These are phyloP conservation scores for Aspergillus intermedius DNA, from an alignment of 2,329 filamentous ascomycete species.

Conservation along the genomic window DNA sequence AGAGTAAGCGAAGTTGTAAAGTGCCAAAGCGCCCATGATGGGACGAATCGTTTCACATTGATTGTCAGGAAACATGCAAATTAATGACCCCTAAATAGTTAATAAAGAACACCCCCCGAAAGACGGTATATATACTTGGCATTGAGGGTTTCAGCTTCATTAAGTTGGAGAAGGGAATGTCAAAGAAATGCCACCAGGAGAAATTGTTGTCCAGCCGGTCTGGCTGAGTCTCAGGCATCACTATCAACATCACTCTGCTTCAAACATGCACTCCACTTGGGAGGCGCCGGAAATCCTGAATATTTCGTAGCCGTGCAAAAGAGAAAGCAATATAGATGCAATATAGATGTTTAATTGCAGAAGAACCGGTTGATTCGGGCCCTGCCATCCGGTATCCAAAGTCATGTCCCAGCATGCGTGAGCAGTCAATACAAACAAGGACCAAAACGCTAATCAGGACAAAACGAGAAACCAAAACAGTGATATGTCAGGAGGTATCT, in stretches of 20 bases:
- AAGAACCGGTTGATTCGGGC: no score
- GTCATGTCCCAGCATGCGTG: no score
- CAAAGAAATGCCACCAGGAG: background rate
- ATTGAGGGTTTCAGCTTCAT: conserved; percentile 19
- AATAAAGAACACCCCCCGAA: background rate
- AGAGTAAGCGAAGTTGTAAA: background rate
- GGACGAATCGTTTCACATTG: conserved; percentile 12
- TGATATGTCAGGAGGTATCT: no score
- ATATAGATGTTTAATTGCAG: no score
- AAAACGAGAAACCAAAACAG: no score
- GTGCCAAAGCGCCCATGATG: conserved; percentile 8
- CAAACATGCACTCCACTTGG: no score
- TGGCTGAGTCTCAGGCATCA: background rate
- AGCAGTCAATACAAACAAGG: background rate
- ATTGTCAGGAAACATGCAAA: conserved; percentile 12
- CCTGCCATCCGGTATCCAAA: no score
- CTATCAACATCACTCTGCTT: background rate
- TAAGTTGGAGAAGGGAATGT: conserved; percentile 3
- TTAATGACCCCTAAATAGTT: conserved; percentile 4
- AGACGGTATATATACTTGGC: conserved; percentile 10
- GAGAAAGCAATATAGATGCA: no score
- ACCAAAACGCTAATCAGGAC: background rate
- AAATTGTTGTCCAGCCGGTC: background rate
- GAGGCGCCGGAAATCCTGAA: no score
- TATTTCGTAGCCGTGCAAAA: no score